Base-by-base conservation (phyloP, 495 filamentous ascomycete species). In the Talaromyces thailandensis region DNA sequence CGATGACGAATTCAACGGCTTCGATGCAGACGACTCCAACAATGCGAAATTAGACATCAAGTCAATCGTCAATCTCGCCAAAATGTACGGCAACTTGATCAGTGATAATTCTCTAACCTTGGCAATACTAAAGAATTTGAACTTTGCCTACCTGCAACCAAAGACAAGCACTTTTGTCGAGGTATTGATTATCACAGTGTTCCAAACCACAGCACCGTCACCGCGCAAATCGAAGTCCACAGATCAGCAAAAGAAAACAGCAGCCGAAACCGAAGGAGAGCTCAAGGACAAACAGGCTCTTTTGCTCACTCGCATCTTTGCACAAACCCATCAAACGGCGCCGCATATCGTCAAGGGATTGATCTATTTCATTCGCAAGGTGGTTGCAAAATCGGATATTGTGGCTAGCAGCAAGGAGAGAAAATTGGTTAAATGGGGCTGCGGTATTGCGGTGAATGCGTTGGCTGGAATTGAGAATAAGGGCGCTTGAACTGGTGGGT, bases 31-130 rank as follows among this genome's bases (percentile, higher is more conserved):
- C 2, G 26, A 6, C 21, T 25, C 78, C 8, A 73, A 80, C 8
- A 69, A 75, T 26, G 73, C 75, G 28, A 79, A 69, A 21, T 67
- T 83, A 50, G 70, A 71, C 14, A 81, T 87, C 68, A 85, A 89
- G 66, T 79, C 82, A 31, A 76, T 96, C n/a, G 89, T 94, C 63
- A 96, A 96, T 67, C 76, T 93, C n/a, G 92, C 90, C 18, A 91
- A 89, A 73, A 80, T 96, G 81, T 96, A 85, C 70, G 93, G 88
- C 7, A 78, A 76, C 23, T 76, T 98, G 4, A 82, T 97, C 56
- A 83, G 82, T 0, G 86, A 86, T 37, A 84, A 84, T 3, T 80
- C 75, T 1, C 71, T 97, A 23, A 77, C 77, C 4, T 70, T 98
- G 14, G 75, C 77, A 0, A 77, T 88, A 31, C 71, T 97, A 48